These are phyloP conservation scores for Cercospora citrullina DNA, from an alignment of 2,329 filamentous ascomycete species.

Conservation along the genomic window DNA sequence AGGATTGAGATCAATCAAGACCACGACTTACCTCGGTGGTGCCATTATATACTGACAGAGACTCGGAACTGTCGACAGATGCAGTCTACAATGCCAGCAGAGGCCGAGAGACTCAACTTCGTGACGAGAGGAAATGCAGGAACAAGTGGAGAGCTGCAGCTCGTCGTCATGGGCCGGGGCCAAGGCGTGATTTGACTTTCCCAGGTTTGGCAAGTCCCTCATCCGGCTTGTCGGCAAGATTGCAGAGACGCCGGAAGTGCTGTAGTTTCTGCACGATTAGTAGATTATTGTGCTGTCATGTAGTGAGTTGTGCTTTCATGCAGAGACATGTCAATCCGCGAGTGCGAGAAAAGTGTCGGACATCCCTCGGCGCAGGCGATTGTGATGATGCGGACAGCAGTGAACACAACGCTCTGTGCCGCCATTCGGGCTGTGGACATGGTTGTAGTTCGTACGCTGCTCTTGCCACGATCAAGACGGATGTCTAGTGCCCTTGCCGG, in stretches of 20 bases:
- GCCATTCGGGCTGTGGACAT: background rate
- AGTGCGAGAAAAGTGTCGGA: background rate
- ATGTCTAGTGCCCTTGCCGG: background rate
- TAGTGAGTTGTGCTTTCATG: background rate
- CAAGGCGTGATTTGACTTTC: slow-evolving; percentile 11
- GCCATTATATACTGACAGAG: slow-evolving; percentile 1
- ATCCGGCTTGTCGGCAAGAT: slow-evolving; percentile 1
- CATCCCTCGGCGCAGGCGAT: background rate
- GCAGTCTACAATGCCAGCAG: slow-evolving; percentile 7
- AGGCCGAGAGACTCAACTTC: slow-evolving; percentile 16
- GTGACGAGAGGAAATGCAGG: slow-evolving; percentile 14
- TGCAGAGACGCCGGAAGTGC: background rate
- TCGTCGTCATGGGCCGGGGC: slow-evolving; percentile 4
- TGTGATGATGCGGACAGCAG: background rate
- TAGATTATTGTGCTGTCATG: background rate
- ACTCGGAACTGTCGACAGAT: background rate
- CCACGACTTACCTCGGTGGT: background rate
- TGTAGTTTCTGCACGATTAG: background rate
- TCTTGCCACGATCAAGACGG: background rate
- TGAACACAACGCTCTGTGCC: background rate
- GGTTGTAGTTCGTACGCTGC: background rate
- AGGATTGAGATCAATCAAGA: background rate
- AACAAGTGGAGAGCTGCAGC: slow-evolving; percentile 18
- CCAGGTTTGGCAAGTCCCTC: background rate
- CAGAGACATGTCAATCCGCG: background rate